Evolutionary conservation across 345 rosid species (phyloP), one percentile per base, ranked within the genome.

Genomic region (Rhodamnia rubescens): DNA sequence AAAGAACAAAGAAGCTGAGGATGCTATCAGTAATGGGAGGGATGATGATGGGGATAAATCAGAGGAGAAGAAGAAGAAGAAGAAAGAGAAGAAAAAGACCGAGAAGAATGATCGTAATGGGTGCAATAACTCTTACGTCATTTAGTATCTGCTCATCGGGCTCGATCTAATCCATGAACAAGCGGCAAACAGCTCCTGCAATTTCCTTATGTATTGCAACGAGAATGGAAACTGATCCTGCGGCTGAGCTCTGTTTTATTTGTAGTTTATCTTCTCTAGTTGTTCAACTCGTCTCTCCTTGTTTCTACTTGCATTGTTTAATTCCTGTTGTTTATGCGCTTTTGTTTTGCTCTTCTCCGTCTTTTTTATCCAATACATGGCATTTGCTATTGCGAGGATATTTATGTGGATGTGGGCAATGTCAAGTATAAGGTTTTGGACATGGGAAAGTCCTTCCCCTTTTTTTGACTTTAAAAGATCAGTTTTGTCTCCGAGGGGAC

Each of bases 41-140:
- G 92, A 89, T 2, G 91, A 87, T 85, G 88, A 85, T 85, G 93
- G 88, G 84, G 92, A 89, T 18, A 93, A 90, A 64, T 89, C 90
- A 84, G 95, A 93, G 89, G 94, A 95, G 92, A 93, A 93, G 86
- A 94, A 93, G 85, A 94, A 94, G 88, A 92, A 93, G 87, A 94
- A 94, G 87, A 93, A 95, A 88, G 92, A 95, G 89, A 91, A 89
- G n/a, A n/a, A 52, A 92, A 93, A 85, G 92, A 85, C 32, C 91
- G 88, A 53, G 93, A 87, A 53, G 90, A 89, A 74, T 86, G 64
- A 82, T 15, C 4, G 13, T 84, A 26, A 36, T 82, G 10, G 88
- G 32, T 74, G 16, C 81, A 74, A 59, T 83, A 22, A 5, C 50
- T 55, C n/a, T 36, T 36, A 32, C 27, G 18, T 40, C 51, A 44